Base-by-base conservation (phyloP, 2,329 filamentous ascomycete genomes). In the Chrysoporthe puriensis region DNA sequence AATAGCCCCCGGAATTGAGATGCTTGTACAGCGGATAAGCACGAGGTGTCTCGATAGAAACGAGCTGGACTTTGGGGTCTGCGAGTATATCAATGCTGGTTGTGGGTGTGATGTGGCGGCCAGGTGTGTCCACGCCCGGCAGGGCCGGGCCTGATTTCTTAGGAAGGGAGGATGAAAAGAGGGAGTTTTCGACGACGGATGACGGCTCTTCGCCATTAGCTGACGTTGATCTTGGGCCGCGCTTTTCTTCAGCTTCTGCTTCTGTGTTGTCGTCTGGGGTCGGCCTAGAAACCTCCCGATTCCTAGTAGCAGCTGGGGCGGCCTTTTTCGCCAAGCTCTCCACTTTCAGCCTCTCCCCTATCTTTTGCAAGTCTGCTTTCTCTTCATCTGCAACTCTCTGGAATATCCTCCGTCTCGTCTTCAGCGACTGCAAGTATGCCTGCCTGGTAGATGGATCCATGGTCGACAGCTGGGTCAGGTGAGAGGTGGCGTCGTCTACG, bases 21-120 rank as follows among this genome's bases (percentile, higher is more conserved):
- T 96, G 90, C 46, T 87, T 88, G 79, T 93, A 97, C 32, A 98
- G 82, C 2, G 92, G 88, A 73, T 93, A 94, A 2, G 88, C 89
- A 21, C 80, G 78, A 3, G 86, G 81, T 0, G 75, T 71, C 9
- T 75, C 70, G 64, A 76, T 66, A 21, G 69, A 62, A 48, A 58
- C 36, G 42, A 60, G 57, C 61, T 67, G 57, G 62, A 66, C 54
- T 56, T 61, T 48, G 63, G 66, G 48, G 40, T 72, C 58, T 44
- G 72, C 64, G 62, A 80, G 70, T 2, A 79, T 74, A 11, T 73
- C 74, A 26, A 66, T 72, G 71, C 79, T 82, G 11, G 80, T 81
- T 4, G 76, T 77, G 18, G 78, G 73, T 75, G 81, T 74, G 77
- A 86, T 68, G 76, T 83, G 70, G 77, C 82, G 68, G 78, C 81